phyloP scores from a whole-genome alignment of 2,329 filamentous ascomycete genomes.

The Neofusicoccum ribis region DNA sequence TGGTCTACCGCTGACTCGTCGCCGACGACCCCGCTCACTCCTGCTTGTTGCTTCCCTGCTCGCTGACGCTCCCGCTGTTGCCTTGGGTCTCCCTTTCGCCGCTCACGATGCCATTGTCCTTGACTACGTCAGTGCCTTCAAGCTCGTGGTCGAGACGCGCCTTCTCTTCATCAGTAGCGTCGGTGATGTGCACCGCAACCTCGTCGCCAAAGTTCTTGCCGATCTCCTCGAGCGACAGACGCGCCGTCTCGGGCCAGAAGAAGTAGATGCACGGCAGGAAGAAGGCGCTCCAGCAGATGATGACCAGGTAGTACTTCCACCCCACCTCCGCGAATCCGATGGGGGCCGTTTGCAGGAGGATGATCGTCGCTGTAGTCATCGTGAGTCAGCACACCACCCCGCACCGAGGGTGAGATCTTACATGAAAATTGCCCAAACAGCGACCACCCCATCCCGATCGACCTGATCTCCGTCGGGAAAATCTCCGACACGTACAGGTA shows the following conservation, averaged over 20 bases:
- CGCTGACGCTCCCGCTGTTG: neutral
- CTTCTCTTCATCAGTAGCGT: constrained; percentile 22
- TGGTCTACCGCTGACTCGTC: neutral
- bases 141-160: constrained; percentile 19
- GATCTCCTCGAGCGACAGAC: constrained; percentile 49
- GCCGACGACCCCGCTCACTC: neutral
- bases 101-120: constrained; percentile 3
- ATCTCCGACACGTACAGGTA: constrained; percentile 44
- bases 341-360: constrained; percentile 46
- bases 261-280: constrained; percentile 47
- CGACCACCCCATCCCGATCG: constrained; percentile 55
- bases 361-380: constrained; percentile 30
- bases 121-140: constrained; percentile 13
- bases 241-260: constrained; percentile 36
- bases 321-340: constrained; percentile 39
- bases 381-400: neutral
- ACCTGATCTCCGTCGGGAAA: constrained; percentile 50
- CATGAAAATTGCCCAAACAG: constrained; percentile 43
- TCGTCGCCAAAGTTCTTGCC: constrained; percentile 52
- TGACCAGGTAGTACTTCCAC: constrained; percentile 54
- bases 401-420: neutral
- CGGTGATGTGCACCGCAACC: constrained; percentile 24
- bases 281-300: constrained; percentile 31
- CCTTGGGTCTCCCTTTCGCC: neutral
- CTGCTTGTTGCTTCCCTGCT: neutral